These are phyloP conservation scores for Trametes gibbosa DNA, from an alignment of 768 basidiomycete genomes.

Conservation along the genomic window DNA sequence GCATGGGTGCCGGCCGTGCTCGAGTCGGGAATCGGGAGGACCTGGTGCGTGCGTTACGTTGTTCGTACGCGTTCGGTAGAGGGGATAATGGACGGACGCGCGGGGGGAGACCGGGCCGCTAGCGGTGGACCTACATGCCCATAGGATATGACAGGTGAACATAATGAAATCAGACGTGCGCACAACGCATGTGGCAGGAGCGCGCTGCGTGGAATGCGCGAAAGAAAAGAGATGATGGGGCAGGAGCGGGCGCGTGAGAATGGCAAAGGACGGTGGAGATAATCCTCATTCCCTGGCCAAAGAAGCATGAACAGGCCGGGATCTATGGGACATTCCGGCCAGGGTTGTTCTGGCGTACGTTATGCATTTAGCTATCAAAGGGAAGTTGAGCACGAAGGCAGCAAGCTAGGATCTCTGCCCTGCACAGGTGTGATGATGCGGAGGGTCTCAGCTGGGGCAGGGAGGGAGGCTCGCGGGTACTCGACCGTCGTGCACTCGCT, in stretches of 20 bases:
- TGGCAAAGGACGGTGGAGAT: conserved; percentile 18
- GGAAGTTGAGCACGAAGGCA: conserved; percentile 6
- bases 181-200: conserved; percentile 18
- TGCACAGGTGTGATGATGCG: conserved; percentile 14
- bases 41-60: conserved; percentile 1
- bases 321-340: conserved; percentile 12
- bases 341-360: conserved; percentile 16
- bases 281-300: conserved; percentile 15
- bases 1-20: not conserved
- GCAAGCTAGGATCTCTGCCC: conserved; percentile 5
- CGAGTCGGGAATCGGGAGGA: conserved; percentile 2
- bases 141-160: conserved; percentile 19
- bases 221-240: conserved; percentile 12
- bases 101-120: conserved; percentile 5
- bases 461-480: conserved; percentile 6
- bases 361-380: conserved; percentile 23
- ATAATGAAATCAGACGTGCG: conserved; percentile 22
- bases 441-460: conserved; percentile 1
- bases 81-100: conserved; percentile 9
- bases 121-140: conserved; percentile 18
- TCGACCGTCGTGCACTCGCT: too few relatives aligned
- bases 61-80: not conserved
- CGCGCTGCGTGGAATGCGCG: conserved; percentile 3
- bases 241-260: conserved; percentile 13
- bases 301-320: conserved; percentile 12